A percentile compares a stretch with the other conserved stretches of the same genome.
Evolutionary conservation across 495 filamentous ascomycete species (phyloP).

Genomic region (Hypoxylon lenormandii): DNA sequence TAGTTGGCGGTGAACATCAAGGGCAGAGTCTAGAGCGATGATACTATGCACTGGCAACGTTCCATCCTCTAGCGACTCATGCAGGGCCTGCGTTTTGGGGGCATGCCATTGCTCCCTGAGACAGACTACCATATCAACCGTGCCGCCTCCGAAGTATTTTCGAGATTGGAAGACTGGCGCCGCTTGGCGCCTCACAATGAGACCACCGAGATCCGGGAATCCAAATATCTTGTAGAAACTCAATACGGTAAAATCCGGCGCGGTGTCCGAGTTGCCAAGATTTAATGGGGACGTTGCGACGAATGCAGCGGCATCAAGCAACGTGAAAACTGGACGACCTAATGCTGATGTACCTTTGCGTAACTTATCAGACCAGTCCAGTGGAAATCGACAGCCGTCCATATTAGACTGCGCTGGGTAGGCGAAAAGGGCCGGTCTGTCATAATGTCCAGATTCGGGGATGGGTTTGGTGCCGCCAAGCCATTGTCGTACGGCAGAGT

Average conservation of each 20-base stretch:
- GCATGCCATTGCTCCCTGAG: constrained; percentile 77
- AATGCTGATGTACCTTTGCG: constrained; percentile 50
- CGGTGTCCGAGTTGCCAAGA: constrained; percentile 67
- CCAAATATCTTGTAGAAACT: constrained; percentile 99
- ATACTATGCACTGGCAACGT: constrained; percentile 91
- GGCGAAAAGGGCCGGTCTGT: constrained; percentile 71
- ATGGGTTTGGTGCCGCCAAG: constrained; percentile 53
- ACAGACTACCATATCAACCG: constrained; percentile 81
- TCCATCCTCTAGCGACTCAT: constrained; percentile 88
- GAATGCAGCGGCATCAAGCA: constrained; percentile 91
- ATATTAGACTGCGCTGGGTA: constrained; percentile 95
- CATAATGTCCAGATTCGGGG: constrained; percentile 8
- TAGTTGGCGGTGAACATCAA: constrained; percentile 74
- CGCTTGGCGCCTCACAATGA: constrained; percentile 83
- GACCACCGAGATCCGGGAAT: constrained; percentile 88
- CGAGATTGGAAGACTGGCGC: constrained; percentile 71
- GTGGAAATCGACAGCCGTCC: constrained; percentile 82
- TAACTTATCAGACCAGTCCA: constrained; percentile 73
- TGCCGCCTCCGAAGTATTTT: constrained; percentile 93
- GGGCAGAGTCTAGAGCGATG: constrained; percentile 78
- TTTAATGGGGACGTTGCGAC: constrained; percentile 82
- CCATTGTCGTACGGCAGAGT: constrained; percentile 78
- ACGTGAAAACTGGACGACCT: constrained; percentile 66
- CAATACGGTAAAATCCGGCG: constrained; percentile 87
- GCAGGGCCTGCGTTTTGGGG: constrained; percentile 75